phyloP scores from a whole-genome alignment of 768 basidiomycete species.

The Termitomyces sp. region DNA sequence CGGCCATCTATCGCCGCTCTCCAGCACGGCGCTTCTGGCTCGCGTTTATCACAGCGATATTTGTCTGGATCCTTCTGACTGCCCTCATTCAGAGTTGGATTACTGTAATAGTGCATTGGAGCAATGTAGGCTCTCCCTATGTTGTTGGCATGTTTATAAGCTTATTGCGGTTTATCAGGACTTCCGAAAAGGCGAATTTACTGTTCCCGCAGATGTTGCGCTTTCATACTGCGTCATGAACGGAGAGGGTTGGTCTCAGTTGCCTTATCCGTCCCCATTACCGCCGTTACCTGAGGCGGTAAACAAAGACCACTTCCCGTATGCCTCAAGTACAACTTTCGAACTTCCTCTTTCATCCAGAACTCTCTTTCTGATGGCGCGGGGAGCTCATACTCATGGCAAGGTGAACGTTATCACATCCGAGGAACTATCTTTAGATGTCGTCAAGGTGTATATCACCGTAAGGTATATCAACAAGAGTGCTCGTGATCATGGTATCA shows the following conservation, averaged over 20 bases:
- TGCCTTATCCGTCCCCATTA: not conserved
- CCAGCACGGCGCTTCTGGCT: conserved; percentile 16
- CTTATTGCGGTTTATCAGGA: not conserved
- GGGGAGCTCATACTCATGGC: conserved; percentile 20
- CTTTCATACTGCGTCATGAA: conserved; percentile 6
- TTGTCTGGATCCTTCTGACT: conserved; percentile 17
- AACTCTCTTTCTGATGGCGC: conserved; percentile 22
- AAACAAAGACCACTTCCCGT: conserved; percentile 4
- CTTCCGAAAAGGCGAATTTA: conserved; percentile 10
- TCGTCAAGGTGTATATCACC: conserved; percentile 19
- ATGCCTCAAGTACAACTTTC: conserved; percentile 11
- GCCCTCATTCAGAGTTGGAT: conserved; percentile 13
- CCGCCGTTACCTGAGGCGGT: not conserved
- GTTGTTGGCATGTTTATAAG: not conserved
- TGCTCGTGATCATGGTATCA: conserved; percentile 17
- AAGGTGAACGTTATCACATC: conserved; percentile 21
- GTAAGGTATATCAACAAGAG: conserved; percentile 15
- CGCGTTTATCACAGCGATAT: conserved; percentile 14
- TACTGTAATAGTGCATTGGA: conserved; percentile 4
- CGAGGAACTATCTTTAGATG: conserved; percentile 12
- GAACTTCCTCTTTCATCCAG: conserved; percentile 18
- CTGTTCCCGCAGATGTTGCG: conserved; percentile 10
- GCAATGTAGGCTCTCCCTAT: conserved; percentile 1
- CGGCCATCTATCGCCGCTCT: conserved; percentile 7
- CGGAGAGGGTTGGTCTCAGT: conserved; percentile 5